Conservation (phyloP, 2,329 filamentous ascomycete species). For the Neonectria ditissima region DNA sequence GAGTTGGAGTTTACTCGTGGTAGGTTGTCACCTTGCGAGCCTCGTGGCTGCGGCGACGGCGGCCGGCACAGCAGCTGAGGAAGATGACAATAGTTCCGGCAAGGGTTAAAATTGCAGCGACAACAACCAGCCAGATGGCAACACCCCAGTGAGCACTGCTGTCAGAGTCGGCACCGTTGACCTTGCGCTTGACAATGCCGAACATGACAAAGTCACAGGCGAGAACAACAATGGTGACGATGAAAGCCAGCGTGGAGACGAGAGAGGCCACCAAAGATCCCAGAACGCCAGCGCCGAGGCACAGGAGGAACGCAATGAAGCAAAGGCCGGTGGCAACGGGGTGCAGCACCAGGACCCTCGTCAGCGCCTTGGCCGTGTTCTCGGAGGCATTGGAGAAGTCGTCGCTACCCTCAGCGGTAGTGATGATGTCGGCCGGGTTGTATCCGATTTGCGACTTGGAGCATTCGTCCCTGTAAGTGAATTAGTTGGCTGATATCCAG, state of each 20-base stretch:
- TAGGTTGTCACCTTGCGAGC: conserved; percentile 46
- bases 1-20: conserved; percentile 30
- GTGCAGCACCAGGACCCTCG: conserved; percentile 71
- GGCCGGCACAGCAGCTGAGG: conserved; percentile 69
- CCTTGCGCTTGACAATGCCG: conserved; percentile 62
- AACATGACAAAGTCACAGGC: conserved; percentile 70
- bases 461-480: conserved; percentile 58
- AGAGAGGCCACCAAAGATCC: conserved; percentile 65
- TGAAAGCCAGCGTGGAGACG: conserved; percentile 62
- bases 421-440: conserved; percentile 61
- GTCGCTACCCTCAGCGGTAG: conserved; percentile 47
- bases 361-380: conserved; percentile 62
- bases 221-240: conserved; percentile 62
- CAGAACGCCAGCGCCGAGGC: conserved; percentile 62
- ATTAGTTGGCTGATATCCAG: conserved; percentile 20
- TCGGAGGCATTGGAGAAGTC: conserved; percentile 57
- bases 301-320: conserved; percentile 70
- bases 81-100: conserved; percentile 69
- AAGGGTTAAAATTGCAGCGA: conserved; percentile 65
- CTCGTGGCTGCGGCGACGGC: conserved; percentile 50
- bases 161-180: conserved; percentile 60
- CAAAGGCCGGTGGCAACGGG: conserved; percentile 68
- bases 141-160: conserved; percentile 62
- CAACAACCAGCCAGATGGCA: conserved; percentile 71
- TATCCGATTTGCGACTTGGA: conserved; percentile 65